Percentiles rank a stretch among this genome's conserved stretches.
Evolutionary conservation across 1,139 yeast genomes (phyloP).

Genomic region (Pichia sorboxylosa): DNA sequence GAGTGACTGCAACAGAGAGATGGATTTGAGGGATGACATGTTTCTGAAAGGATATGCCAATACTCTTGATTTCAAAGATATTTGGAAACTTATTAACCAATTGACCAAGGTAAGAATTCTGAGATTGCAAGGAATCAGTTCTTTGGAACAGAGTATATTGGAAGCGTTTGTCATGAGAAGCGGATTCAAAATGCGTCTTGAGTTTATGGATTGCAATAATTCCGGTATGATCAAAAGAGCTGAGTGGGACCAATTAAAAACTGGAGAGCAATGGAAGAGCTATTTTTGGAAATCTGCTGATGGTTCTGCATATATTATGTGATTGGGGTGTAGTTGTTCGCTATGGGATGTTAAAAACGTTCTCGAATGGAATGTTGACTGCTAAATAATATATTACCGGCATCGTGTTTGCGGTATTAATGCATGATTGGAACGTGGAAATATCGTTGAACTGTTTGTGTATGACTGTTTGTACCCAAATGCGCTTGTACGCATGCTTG

Average conservation of each 20-base stretch:
- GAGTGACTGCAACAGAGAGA: slow-evolving; percentile 21
- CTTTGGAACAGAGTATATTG: slow-evolving; percentile 37
- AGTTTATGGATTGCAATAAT: slow-evolving; percentile 34
- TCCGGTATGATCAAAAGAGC: slow-evolving; percentile 50
- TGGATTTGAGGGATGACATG: slow-evolving; percentile 14
- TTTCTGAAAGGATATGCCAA: slow-evolving; percentile 7
- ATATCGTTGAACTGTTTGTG: too few species aligned
- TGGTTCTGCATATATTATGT: too few species aligned
- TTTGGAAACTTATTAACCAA: slow-evolving; percentile 29
- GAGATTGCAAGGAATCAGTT: slow-evolving; percentile 36
- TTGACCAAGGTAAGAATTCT: slow-evolving; percentile 28
- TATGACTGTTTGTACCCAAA: too few species aligned
- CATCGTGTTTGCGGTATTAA: too few species aligned
- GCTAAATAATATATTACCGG: too few species aligned
- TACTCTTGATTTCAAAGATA: slow-evolving; percentile 10
- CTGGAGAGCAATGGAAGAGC: slow-evolving; percentile 19
- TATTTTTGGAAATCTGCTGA: slow-evolving; percentile 12
- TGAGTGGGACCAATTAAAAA: slow-evolving; percentile 37
- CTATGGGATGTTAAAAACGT: too few species aligned
- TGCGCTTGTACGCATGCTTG: too few species aligned
- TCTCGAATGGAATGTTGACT: too few species aligned
- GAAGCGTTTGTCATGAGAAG: slow-evolving; percentile 18
- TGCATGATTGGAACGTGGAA: too few species aligned
- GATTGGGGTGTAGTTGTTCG: too few species aligned
- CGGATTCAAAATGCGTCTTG: slow-evolving; percentile 14